Evolutionary conservation across 139 green algal species (phyloP), one percentile per base, ranked within the genome.

Genomic region (Volvox africanus): DNA sequence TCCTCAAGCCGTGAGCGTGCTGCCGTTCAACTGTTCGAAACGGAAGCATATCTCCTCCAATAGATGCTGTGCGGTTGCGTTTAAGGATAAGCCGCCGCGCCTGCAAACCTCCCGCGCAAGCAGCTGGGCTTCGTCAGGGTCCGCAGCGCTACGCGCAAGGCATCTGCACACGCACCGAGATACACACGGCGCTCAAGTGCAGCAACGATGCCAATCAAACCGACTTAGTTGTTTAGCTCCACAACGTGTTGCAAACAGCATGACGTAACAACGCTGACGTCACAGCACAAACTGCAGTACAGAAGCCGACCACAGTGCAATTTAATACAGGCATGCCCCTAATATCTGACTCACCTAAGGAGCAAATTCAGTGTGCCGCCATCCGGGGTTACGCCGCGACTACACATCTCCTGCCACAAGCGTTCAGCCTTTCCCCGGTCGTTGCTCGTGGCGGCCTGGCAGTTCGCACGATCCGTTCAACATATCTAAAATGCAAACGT

Each of bases 31-130:
- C 75, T 90, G 86, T 61, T 90, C 86, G 21, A 85, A 90, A 18
- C 86, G 86, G 32, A 85, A 84, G 32, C 73, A 83, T 44, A 90
- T 84, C 86, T 90, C 86, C 65, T 90, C 86, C 86, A 90, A 22
- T n/a, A 91, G 76, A 1, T 77, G 87, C 76, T 71, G 33, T 0
- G 76, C 78, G 21, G 76, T 86, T 26, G 76, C 87, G 76, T 85
- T 85, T 17, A 62, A 37, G n/a, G 32, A 44, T 55, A 91, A 86
- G 33, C 76, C 87, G 32, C 87, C 87, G 3, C 68, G 68, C 19
- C 21, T 36, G 76, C 87, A 91, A 19, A 86, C 61, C 1, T 91
- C 87, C 22, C 32, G 16, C 19, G 77, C 77, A 61, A 91, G 61
- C 24, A 61, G 18, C 6, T 91, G 61, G 1, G 87, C 87, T 24